Evolutionary conservation across 2,329 filamentous ascomycete species (phyloP).

Genomic region (Ustulina deusta): DNA sequence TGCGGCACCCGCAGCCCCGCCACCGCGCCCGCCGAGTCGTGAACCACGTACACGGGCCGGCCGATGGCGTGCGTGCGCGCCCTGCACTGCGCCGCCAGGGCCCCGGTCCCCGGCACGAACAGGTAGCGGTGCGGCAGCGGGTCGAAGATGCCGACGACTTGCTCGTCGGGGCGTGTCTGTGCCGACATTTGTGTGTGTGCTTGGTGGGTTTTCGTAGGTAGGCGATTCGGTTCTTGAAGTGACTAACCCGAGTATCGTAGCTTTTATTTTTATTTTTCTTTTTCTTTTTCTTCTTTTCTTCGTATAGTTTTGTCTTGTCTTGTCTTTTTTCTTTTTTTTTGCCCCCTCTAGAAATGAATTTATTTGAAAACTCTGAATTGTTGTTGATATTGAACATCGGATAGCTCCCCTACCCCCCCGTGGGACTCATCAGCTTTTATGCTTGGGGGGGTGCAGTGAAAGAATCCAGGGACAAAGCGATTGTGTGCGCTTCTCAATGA

Average conservation of each 20-base stretch:
- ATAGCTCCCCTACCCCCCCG: no score
- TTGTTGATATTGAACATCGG: neutral
- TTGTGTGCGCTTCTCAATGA: neutral
- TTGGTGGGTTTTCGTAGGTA: neutral
- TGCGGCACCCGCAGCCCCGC: conserved; percentile 57
- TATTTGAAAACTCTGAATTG: neutral
- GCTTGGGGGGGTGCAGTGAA: neutral
- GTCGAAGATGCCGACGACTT: conserved; percentile 41
- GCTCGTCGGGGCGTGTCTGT: neutral
- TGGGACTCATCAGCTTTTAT: neutral
- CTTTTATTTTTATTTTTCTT: no score
- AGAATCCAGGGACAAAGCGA: neutral
- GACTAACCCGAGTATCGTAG: neutral
- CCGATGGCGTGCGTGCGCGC: conserved; percentile 52
- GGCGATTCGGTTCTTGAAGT: neutral
- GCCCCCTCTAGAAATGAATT: no score
- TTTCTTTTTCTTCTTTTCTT: neutral
- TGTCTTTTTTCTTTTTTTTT: neutral
- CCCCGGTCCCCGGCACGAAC: conserved; percentile 51
- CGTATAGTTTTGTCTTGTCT: neutral
- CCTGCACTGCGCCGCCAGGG: conserved; percentile 48
- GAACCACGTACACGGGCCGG: conserved; percentile 55
- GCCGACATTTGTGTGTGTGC: neutral
- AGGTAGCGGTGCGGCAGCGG: conserved; percentile 56
- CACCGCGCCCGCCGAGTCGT: conserved; percentile 36